These are phyloP conservation scores for Fusarium brachygibbosum DNA, from an alignment of 2,329 filamentous ascomycete genomes.

Conservation along the genomic window DNA sequence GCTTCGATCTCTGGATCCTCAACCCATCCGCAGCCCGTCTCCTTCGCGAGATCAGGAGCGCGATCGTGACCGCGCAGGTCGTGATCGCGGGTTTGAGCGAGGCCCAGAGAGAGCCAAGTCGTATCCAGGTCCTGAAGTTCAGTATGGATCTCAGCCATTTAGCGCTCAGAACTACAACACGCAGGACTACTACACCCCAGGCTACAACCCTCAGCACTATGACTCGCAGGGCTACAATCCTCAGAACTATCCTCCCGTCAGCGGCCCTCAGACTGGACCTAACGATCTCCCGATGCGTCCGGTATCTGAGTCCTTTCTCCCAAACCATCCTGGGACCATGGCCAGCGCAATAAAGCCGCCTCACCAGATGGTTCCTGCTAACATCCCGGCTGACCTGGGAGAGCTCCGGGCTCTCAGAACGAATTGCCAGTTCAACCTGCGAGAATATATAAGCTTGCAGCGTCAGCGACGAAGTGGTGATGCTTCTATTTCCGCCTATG, in stretches of 20 bases:
- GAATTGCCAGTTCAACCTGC: constrained; percentile 55
- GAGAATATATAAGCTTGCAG: constrained; percentile 54
- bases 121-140: constrained; percentile 40
- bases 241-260: constrained; percentile 43
- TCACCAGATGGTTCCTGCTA: constrained; percentile 38
- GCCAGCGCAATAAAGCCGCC: constrained; percentile 25
- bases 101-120: constrained; percentile 42
- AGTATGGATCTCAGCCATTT: constrained; percentile 37
- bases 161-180: constrained; percentile 30
- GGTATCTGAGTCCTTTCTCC: constrained; percentile 41
- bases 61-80: constrained; percentile 14
- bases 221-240: constrained; percentile 40
- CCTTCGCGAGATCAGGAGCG: constrained; percentile 38
- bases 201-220: constrained; percentile 40
- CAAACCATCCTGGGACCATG: constrained; percentile 43
- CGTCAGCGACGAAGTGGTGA: constrained; percentile 49
- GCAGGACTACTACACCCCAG: constrained; percentile 37
- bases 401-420: constrained; percentile 53
- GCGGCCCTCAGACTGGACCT: constrained; percentile 38
- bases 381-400: constrained; percentile 40
- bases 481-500: constrained; percentile 51
- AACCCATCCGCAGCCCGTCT: constrained; percentile 46
- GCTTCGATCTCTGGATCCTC: constrained; percentile 48
- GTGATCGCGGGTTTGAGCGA: constrained; percentile 24
- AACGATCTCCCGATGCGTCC: constrained; percentile 43